Percentiles rank a stretch among this genome's conserved stretches.
Conservation (phyloP, 2,329 filamentous ascomycete genomes). For the Aspergillus sp. region DNA sequence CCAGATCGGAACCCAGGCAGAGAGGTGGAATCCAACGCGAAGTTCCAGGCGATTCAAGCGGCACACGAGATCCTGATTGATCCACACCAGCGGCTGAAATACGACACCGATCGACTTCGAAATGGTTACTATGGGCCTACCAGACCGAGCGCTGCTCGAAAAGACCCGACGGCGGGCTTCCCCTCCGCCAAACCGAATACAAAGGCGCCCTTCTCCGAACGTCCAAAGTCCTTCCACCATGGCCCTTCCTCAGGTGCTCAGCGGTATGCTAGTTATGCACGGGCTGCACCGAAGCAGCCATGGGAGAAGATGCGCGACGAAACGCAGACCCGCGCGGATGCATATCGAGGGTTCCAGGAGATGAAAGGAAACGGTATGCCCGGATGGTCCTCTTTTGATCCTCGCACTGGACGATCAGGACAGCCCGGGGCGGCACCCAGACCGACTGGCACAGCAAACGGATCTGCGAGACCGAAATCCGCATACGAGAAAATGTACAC, state of each 20-base stretch:
- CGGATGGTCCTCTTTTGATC: constrained; percentile 44
- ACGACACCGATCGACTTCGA: constrained; percentile 61
- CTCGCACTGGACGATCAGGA: constrained; percentile 32
- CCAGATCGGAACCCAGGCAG: constrained; percentile 85
- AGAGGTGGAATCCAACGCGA: constrained; percentile 74
- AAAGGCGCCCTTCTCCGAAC: constrained; percentile 20
- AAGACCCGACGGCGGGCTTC: constrained; percentile 26
- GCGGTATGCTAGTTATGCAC: constrained; percentile 42
- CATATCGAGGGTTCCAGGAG: constrained; percentile 45
- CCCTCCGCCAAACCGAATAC: constrained; percentile 24
- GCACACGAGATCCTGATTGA: constrained; percentile 76
- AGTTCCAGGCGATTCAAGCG: constrained; percentile 83
- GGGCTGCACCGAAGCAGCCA: constrained; percentile 37
- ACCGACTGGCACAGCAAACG: constrained; percentile 22
- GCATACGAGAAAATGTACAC: constrained; percentile 41
- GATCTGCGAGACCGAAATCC: constrained; percentile 34
- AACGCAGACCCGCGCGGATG: constrained; percentile 43
- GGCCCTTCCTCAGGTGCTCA: constrained; percentile 39
- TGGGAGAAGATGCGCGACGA: constrained; percentile 42
- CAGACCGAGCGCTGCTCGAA: constrained; percentile 29
- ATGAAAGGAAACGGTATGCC: constrained; percentile 37
- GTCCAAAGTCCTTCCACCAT: constrained; percentile 24
- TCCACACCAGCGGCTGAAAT: constrained; percentile 57
- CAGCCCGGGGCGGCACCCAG: constrained; percentile 23
- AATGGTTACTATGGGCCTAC: constrained; percentile 42